Percentiles rank a stretch among this genome's conserved stretches.
These are phyloP conservation scores for Rhododendron ferrugineum DNA, from an alignment of 148 eudicot species.

Conservation along the genomic window DNA sequence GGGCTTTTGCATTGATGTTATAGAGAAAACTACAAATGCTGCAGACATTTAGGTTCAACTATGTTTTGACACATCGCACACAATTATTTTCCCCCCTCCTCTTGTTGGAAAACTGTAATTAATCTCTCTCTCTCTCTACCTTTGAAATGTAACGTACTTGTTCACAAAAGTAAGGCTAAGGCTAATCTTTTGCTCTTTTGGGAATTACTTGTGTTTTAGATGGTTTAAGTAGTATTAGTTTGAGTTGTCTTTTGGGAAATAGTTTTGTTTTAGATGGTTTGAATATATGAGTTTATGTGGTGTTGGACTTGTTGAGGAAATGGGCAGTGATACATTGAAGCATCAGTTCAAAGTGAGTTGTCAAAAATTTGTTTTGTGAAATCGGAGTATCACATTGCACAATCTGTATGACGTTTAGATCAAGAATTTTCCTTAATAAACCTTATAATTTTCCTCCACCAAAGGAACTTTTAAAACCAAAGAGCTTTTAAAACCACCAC, in stretches of 20 bases:
- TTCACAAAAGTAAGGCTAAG: background rate
- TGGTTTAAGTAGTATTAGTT: background rate
- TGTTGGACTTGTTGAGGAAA: background rate
- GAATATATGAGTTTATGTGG: background rate
- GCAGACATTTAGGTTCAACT: constrained; percentile 22
- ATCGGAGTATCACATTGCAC: too few species aligned
- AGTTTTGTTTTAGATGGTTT: background rate
- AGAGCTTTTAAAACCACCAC: too few species aligned
- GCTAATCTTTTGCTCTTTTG: background rate
- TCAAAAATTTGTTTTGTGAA: too few species aligned
- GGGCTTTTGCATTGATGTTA: constrained; percentile 67
- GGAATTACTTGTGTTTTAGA: background rate
- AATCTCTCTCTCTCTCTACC: background rate
- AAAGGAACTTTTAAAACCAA: too few species aligned
- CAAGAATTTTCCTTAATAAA: too few species aligned
- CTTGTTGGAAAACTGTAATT: background rate
- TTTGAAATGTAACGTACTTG: background rate
- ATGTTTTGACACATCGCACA: background rate
- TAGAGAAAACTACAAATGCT: constrained; percentile 59
- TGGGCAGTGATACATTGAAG: too few species aligned
- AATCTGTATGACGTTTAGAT: too few species aligned
- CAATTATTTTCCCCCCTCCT: background rate
- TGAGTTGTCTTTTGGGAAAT: background rate
- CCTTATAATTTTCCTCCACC: too few species aligned
- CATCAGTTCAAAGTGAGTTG: too few species aligned